Conservation (phyloP, 768 basidiomycete genomes). For the Pleurotus giganteus region DNA sequence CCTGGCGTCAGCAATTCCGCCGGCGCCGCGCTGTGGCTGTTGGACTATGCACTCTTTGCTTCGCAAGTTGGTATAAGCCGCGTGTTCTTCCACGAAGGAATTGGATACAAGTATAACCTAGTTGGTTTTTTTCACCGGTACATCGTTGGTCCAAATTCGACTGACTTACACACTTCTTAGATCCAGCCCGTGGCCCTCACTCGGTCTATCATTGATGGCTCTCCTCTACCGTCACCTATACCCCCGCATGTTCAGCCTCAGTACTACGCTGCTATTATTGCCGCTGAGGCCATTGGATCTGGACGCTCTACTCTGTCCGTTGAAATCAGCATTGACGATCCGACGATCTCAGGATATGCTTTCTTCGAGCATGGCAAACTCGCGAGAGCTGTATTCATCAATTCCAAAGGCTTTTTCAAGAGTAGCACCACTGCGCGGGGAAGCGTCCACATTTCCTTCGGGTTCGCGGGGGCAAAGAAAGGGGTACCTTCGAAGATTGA, state of each 20-base stretch:
- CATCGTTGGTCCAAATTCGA: not conserved
- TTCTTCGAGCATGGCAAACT: constrained; percentile 48
- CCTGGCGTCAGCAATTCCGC: constrained; percentile 65
- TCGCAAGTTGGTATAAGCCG: constrained; percentile 52
- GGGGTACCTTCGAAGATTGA: constrained; percentile 27
- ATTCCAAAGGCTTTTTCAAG: constrained; percentile 49
- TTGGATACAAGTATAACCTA: constrained; percentile 71
- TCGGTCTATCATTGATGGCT: constrained; percentile 55
- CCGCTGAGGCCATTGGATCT: constrained; percentile 53
- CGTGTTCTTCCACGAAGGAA: constrained; percentile 63
- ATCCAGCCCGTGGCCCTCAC: constrained; percentile 63
- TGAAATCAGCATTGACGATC: constrained; percentile 48
- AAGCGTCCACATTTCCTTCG: constrained; percentile 40
- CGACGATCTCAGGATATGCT: constrained; percentile 57
- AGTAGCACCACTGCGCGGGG: constrained; percentile 33
- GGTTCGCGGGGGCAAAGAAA: constrained; percentile 28
- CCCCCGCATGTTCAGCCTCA: constrained; percentile 62
- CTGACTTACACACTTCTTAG: too few species aligned
- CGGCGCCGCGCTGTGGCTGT: constrained; percentile 65
- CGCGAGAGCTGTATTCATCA: constrained; percentile 54
- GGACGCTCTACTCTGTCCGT: constrained; percentile 37
- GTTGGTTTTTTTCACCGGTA: constrained; percentile 38
- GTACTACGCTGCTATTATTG: constrained; percentile 65
- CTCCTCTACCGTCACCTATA: constrained; percentile 44
- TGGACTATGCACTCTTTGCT: constrained; percentile 65